Evolutionary conservation across 345 rosid species (phyloP), one percentile per base, ranked within the genome.

Genomic region (Gossypium raimondii): DNA sequence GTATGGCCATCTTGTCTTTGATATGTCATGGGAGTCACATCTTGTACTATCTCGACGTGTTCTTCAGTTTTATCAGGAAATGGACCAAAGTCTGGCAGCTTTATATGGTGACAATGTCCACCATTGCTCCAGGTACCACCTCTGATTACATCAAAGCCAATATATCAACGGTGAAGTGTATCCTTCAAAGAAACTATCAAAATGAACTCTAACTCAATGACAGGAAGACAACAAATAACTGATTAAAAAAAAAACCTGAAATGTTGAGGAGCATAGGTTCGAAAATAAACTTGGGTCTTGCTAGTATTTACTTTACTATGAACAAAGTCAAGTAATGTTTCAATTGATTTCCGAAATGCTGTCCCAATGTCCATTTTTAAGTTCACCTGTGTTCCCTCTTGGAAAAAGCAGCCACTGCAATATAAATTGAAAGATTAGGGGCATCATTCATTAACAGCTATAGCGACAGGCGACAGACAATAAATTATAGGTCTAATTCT

Each of bases 181-280:
- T 62, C 13, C 3, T 25, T 9, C 11, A 4, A 45, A 8, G 43
- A 24, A 34, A 34, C 41, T 34, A 34, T 34, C 7, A 34, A 34
- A 34, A 34, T 29, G 38, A 34, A 34, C 38, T 29, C 38, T 34
- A 34, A 34, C 6, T 34, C 7, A 34, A 34, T 34, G 41, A 29
- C 38, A 29, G 66, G 67, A 7, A 64, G 51, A 34, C 13, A 17
- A 61, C 22, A 9, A 29, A 20, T 48, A 25, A 25, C 7, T 5
- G 25, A 27, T 1, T 1, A 11, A 9, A 45, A 45, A 45, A 88
- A 70, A 88, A 50, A 29, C 94, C 92, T 88, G 86, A 87, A 90
- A 80, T 88, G 94, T 24, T 82, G 80, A 22, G 92, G 92, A 47
- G 94, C 84, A 67, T 79, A 85, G 20, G 92, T 76, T 14, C 92